Base-by-base conservation (phyloP, 2,329 filamentous ascomycete species). In the Cladosporium sp. region DNA sequence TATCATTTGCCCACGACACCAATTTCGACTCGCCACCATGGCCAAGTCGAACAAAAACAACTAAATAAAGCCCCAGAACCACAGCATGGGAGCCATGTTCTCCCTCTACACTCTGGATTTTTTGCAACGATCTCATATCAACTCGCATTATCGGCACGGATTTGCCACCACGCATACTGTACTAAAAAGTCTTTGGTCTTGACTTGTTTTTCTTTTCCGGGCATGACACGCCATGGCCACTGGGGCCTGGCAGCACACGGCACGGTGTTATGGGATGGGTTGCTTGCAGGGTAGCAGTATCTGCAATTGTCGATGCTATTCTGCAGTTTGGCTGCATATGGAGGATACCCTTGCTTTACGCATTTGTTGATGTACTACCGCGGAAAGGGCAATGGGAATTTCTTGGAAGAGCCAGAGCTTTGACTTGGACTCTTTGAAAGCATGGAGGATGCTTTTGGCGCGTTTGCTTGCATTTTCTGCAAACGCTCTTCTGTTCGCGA, bases 61-160 rank as follows among this genome's bases (percentile, higher is more conserved):
- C 24, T 47, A 41, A 41, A 59, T 59, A 41, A 59, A 59, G 57
- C 57, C 57, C 57, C 57, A 59, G 57, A 59, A 44, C 57, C 34
- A 59, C 57, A 59, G 57, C 57, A 59, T 59, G 57, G 57, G 57
- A 59, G 57, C 57, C 36, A 59, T 14, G 57, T 26, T 41, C 57
- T 47, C 57, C 57, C 34, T 59, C 57, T 59, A 59, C 57, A 59
- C 57, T 59, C 57, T 59, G 57, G 36, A 44, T 59, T 59, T 34
- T 38, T 47, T 8, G 24, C 24, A 26, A 59, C 26, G n/a, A 59
- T 47, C 34, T 41, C 55, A 38, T 58, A n/a, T 47, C 24, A 15
- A 26, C 34, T 44, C 30, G 38, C 57, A 59, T 59, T n/a, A n/a
- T 28, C 26, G 57, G 57, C 57, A 59, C 38, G 57, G 36, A 59